A percentile compares a stretch with the other conserved stretches of the same genome.
Conservation (phyloP, 2,329 filamentous ascomycete species). For the Monilinia polystroma region DNA sequence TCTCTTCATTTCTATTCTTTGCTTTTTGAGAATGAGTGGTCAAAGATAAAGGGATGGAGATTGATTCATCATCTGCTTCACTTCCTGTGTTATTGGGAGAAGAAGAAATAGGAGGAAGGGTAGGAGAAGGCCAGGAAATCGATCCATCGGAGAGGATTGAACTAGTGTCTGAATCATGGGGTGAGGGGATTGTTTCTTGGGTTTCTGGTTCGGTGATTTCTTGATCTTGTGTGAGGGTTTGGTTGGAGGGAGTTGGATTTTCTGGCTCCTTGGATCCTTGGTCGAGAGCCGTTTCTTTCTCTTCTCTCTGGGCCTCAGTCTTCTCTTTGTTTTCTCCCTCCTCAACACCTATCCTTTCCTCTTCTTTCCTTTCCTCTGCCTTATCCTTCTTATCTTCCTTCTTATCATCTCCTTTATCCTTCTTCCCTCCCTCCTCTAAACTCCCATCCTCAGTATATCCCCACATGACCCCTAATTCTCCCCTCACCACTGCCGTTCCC, state of each 20-base stretch:
- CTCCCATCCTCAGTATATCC: conserved; percentile 72
- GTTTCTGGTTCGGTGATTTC: neutral
- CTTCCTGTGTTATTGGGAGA: neutral
- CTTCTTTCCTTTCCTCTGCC: too few relatives aligned
- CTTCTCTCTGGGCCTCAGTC: too few relatives aligned
- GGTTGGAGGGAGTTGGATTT: too few relatives aligned
- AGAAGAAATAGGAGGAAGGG: neutral
- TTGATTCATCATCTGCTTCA: conserved; percentile 9
- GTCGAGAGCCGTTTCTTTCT: too few relatives aligned
- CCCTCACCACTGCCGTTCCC: conserved; percentile 67
- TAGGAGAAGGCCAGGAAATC: conserved; percentile 9
- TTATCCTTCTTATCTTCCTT: neutral
- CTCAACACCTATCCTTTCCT: too few relatives aligned
- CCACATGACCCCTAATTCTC: conserved; percentile 77
- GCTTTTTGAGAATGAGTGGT: too few relatives aligned
- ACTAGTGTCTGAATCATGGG: neutral
- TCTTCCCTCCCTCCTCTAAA: conserved; percentile 36
- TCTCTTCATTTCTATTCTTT: neutral
- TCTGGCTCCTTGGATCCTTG: too few relatives aligned
- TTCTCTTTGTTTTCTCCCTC: too few relatives aligned
- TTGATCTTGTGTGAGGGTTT: too few relatives aligned
- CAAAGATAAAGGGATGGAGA: too few relatives aligned
- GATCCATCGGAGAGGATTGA: conserved; percentile 10
- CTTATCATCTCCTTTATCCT: neutral
- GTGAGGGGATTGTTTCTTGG: neutral